Base-by-base conservation (phyloP, 192 early-diverging fungal species). In the Rhizophagus sp. region DNA sequence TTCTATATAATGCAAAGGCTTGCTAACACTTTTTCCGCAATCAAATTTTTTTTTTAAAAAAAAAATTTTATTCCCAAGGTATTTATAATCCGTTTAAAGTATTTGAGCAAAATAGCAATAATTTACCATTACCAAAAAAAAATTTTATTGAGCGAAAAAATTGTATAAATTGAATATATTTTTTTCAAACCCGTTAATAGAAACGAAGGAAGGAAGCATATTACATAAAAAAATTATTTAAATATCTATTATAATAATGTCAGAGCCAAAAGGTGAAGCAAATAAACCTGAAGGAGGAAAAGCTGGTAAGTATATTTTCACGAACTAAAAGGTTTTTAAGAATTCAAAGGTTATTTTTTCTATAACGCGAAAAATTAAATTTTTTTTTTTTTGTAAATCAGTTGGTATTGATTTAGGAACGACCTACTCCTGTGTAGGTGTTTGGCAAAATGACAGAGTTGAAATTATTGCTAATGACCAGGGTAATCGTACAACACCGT, bases 381-480 rank as follows among this genome's bases (percentile, higher is more conserved):
- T 65, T 25, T 41, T 33, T 24, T 30, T 41, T 72, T 17, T 10
- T 11, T 61, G 22, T 72, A 44, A n/a, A 79, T 67, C 78, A 62
- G 79, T 92, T 80, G 91, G 91, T 84, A 92, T 92, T 80, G 91
- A 92, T 83, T 79, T 84, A 13, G 83, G 83, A 79, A 84, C 83
- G 17, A 82, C 81, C 2, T 83, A 57, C 17, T 57, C 52, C 19
- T 57, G 52, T 22, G 52, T 57, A 0, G 52, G 52, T 57, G 52
- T 57, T 57, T 57, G 52, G 52, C 52, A 57, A 22, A 57, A 57
- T 22, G 52, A 57, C 52, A 57, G 52, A 57, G 95, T 96, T 69
- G 96, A 99, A 87, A 97, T 99, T 82, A 97, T 98, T 84, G 96
- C 96, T 89, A 99, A 99, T 88, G 98, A 99, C 87, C 98, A 99